Base-by-base conservation (phyloP, 257 asterid genomes). In the Solanum stenotomum region DNA sequence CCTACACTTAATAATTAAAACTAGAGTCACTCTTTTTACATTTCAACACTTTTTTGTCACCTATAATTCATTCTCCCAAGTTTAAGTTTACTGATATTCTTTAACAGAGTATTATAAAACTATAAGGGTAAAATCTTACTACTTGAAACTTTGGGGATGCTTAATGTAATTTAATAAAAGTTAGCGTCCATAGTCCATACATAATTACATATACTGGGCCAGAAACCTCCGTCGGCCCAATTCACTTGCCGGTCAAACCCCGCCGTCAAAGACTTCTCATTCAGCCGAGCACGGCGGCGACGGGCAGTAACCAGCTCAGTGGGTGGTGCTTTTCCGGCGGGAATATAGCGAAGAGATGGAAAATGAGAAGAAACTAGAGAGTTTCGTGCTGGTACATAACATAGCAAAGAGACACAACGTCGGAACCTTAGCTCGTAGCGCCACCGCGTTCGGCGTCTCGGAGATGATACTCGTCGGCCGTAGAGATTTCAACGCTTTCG, bases 381-480 rank as follows among this genome's bases (percentile, higher is more conserved):
- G 99, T 94, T 97, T 90, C 67, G 98, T 96, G 63, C 52, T 97
- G 44, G 97, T 97, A 42, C 99, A 97, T 95, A 95, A 97, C 92
- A 96, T 97, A 87, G 98, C 99, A 35, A 97, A 97, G 94, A 94
- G 99, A 92, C 99, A 97, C 92, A 97, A 97, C 94, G 98, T 97
- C 38, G 99, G 99, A 27, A 97, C 99, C 40, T 92, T 97, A 85
- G 98, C 98, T 38, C 96, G 99, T 89, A 97, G 99, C 94, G 98
- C 98, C 92, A 95, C 97, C 27, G 99, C 98, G n/a, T 95, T 97
- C 85, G 99, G 99, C 5, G 99, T 97, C 11, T 75, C 97, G 70
- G 98, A 97, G 93, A 63, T 97, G 84, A 95, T 97, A 42, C 85
- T 97, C 23, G 98, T 97, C 4, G 99, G 99, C 85, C 96, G 96